Percentiles rank a stretch among this genome's conserved stretches.
These are phyloP conservation scores for Coriolopsis trogii DNA, from an alignment of 1,284 basidiomycete genomes.

Conservation along the genomic window DNA sequence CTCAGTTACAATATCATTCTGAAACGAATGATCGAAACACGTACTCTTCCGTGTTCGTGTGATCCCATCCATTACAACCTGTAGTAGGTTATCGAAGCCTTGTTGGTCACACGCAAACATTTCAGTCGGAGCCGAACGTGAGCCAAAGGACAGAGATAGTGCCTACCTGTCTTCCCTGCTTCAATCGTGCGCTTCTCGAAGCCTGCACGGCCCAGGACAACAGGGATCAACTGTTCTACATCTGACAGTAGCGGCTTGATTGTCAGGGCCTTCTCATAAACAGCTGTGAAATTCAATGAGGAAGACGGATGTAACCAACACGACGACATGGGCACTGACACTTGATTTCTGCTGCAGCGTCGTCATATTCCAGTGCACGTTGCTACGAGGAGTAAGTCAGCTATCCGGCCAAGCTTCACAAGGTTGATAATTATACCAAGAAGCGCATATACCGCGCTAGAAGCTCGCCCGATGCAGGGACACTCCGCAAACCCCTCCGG, in stretches of 20 bases:
- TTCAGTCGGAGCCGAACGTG: neutral
- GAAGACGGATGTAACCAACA: neutral
- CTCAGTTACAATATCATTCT: constrained; percentile 7
- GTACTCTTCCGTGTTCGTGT: constrained; percentile 58
- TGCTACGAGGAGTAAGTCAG: constrained; percentile 34
- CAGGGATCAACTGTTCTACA: constrained; percentile 66
- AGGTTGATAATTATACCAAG: constrained; percentile 43
- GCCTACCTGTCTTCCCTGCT: constrained; percentile 46
- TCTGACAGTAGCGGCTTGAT: constrained; percentile 58
- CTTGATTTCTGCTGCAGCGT: constrained; percentile 31
- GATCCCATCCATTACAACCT: constrained; percentile 62
- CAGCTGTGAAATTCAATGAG: constrained; percentile 41
- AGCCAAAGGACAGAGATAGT: neutral
- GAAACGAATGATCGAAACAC: constrained; percentile 2
- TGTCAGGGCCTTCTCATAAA: constrained; percentile 58
- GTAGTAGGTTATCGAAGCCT: constrained; percentile 51
- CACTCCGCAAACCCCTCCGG: constrained; percentile 62
- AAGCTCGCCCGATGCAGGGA: constrained; percentile 69
- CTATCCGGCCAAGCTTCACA: neutral
- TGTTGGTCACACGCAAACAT: constrained; percentile 41
- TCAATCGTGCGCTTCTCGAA: constrained; percentile 62
- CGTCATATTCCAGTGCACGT: constrained; percentile 15
- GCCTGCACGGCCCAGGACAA: constrained; percentile 68
- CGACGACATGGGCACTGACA: constrained; percentile 7
- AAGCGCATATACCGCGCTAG: constrained; percentile 77